phyloP scores from a whole-genome alignment of 164 flowering plant genomes.

The Akebia trifoliata region DNA sequence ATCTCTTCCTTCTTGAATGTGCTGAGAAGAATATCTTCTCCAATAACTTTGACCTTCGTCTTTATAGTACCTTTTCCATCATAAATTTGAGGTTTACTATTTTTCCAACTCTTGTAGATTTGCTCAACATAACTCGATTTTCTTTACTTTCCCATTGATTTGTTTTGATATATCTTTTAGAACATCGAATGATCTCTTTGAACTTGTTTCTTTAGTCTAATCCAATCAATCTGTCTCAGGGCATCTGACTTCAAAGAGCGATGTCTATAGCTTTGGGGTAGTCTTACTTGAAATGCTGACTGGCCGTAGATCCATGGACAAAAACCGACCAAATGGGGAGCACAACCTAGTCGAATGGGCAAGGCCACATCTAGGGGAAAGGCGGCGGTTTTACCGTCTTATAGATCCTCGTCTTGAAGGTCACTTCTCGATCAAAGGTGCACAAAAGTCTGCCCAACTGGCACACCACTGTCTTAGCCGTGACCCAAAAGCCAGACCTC shows the following conservation, averaged over 20 bases:
- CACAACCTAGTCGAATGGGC: constrained; percentile 60
- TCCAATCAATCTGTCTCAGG: constrained; percentile 22
- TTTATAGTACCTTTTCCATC: not conserved
- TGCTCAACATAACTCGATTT: too few species aligned
- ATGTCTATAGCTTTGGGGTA: constrained; percentile 53
- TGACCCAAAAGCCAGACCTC: constrained; percentile 47
- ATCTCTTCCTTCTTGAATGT: not conserved
- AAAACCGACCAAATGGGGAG: constrained; percentile 50
- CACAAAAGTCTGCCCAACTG: constrained; percentile 47
- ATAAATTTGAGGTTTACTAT: not conserved
- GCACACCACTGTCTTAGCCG: constrained; percentile 51
- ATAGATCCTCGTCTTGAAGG: constrained; percentile 54
- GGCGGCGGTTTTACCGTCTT: constrained; percentile 35
- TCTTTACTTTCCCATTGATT: not conserved
- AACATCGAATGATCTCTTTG: not conserved
- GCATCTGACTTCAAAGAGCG: constrained; percentile 48
- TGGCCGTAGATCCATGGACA: constrained; percentile 56
- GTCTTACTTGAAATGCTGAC: constrained; percentile 49
- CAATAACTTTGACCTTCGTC: too few species aligned
- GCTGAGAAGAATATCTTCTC: too few species aligned
- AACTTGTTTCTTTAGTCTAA: not conserved
- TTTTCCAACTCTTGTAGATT: too few species aligned
- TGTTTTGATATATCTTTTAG: not conserved
- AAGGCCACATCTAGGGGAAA: constrained; percentile 42
- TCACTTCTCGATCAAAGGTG: constrained; percentile 50